Conservation (phyloP, 306 rosid species). For the Trichosanthes truncata region DNA sequence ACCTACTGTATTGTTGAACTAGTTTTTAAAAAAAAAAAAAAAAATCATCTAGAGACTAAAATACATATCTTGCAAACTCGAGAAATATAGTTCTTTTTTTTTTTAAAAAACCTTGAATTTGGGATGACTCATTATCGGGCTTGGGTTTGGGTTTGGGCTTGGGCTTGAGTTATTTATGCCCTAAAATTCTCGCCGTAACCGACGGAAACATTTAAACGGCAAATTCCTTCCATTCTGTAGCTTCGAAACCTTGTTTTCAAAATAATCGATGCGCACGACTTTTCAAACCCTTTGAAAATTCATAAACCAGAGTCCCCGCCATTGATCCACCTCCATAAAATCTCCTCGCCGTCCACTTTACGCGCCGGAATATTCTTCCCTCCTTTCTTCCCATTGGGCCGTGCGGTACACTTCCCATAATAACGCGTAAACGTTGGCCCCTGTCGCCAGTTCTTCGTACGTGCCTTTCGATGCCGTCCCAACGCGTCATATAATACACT, state of each 20-base stretch:
- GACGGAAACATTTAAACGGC: background rate
- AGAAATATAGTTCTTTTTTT: too few relatives aligned
- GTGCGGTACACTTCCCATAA: fast-evolving
- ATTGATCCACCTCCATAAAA: background rate
- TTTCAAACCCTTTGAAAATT: background rate
- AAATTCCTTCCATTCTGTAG: background rate
- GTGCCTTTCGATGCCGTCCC: conserved; percentile 28
- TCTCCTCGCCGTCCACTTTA: background rate
- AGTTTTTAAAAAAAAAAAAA: too few relatives aligned
- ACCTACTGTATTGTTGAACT: too few relatives aligned
- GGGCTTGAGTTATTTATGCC: background rate
- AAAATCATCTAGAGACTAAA: too few relatives aligned
- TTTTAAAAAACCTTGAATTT: too few relatives aligned
- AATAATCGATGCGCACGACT: background rate
- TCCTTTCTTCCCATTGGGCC: background rate
- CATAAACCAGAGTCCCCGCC: background rate
- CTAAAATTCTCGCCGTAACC: background rate
- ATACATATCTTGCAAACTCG: too few relatives aligned
- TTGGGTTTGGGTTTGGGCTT: background rate
- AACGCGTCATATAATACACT: conserved; percentile 36
- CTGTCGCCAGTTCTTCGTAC: conserved; percentile 25
- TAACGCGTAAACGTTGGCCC: conserved; percentile 16
- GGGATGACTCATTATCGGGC: too few relatives aligned
- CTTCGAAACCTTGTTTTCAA: background rate
- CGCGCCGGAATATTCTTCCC: background rate